Base-by-base conservation (phyloP, 805 yeast species). In the Blastobotrys attinorum region DNA sequence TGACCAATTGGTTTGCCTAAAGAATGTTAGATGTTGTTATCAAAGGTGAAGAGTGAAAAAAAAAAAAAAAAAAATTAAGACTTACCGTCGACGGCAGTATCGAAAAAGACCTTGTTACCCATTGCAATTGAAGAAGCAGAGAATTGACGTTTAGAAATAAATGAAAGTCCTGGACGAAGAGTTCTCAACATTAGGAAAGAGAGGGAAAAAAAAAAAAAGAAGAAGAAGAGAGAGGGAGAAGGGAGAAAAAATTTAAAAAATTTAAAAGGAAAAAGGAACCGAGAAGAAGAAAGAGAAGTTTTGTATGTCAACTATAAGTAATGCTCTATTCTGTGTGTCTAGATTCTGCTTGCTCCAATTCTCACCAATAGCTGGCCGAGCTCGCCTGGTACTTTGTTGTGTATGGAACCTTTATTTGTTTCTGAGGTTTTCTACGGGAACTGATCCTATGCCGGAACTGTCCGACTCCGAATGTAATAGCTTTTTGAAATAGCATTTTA, bases 1-100 rank as follows among this genome's bases (percentile, higher is more conserved):
- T 87, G 82, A 61, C 95, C 95, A 63, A 83, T 71, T 66, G 79
- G 75, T 66, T 74, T 72, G 66, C 85, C 57, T 50, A 36, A 44
- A n/a, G 29, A 43, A 34, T 40, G n/a, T 10, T 29, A 22, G 18
- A 11, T 25, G 38, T 22, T 29, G 25, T 29, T 25, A 16, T 13
- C 39, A n/a, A n/a, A n/a, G n/a, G n/a, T n/a, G n/a, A n/a, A n/a
- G 6, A 13, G 29, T 16, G 15, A 36, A 13, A 20, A 36, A 13
- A 15, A 22, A 8, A 22, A 22, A 4, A 4, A 6, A 22, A 15
- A 11, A 8, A 15, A 22, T 5, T 15, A 10, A 16, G 7, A 49
- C 55, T 45, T 48, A 46, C 58, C 89, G 71, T 82, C 76, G 56
- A 83, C 83, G 61, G 89, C 76, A 60, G 82, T 76, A 64, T 84